A percentile compares a stretch with the other conserved stretches of the same genome.
These are phyloP conservation scores for Lipomyces oligophaga DNA, from an alignment of 805 yeast species.

Conservation along the genomic window DNA sequence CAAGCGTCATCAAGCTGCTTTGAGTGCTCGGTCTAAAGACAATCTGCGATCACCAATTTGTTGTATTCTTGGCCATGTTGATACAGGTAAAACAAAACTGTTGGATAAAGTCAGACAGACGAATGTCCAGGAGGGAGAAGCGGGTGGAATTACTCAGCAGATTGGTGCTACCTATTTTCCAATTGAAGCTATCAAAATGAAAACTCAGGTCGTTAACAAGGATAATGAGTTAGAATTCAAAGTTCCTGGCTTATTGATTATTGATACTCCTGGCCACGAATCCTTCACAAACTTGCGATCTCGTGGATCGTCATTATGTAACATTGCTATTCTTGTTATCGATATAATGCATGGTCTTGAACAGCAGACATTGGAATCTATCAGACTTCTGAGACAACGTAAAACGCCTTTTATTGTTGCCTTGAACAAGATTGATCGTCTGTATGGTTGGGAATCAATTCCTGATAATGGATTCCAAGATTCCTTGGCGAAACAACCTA, in stretches of 20 bases:
- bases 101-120: constrained; percentile 97
- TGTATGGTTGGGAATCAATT: constrained; percentile 85
- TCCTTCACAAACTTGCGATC: constrained; percentile 95
- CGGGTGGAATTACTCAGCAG: constrained; percentile 99
- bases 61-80: constrained; percentile 98
- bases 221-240: constrained; percentile 78
- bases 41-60: constrained; percentile 97
- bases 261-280: constrained; percentile 99
- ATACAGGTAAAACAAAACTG: constrained; percentile 97
- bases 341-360: constrained; percentile 99
- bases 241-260: constrained; percentile 94
- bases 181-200: constrained; percentile 83
- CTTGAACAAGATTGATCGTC: constrained; percentile 93
- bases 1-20: constrained; percentile 39
- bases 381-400: constrained; percentile 85
- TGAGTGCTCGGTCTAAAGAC: constrained; percentile 40
- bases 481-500: constrained; percentile 74
- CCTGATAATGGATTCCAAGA: constrained; percentile 97
- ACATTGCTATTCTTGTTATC: constrained; percentile 96
- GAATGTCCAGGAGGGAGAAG: constrained; percentile 99
- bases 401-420: constrained; percentile 98
- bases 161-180: constrained; percentile 99
- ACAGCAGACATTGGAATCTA: constrained; percentile 95
- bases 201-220: constrained; percentile 85
- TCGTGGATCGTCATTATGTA: constrained; percentile 98